Percentiles rank a stretch among this genome's conserved stretches.
Evolutionary conservation across 805 yeast genomes (phyloP).

Genomic region (Candida bentonensis): DNA sequence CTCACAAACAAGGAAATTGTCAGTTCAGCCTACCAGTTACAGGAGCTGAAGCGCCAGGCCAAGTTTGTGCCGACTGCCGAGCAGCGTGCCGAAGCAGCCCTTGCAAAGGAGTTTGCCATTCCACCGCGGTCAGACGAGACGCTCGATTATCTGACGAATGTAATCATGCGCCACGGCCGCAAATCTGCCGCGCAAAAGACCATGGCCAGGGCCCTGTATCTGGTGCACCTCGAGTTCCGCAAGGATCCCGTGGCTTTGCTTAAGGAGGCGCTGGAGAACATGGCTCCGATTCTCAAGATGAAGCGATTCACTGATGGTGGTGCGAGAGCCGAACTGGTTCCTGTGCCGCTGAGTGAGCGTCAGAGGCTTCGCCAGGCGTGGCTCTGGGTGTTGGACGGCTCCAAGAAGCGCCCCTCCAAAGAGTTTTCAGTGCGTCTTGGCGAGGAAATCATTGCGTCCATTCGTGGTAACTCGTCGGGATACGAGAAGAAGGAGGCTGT

Average conservation of each 20-base stretch:
- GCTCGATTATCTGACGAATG: conserved; percentile 62
- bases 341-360: conserved; percentile 67
- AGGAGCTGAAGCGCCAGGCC: conserved; percentile 4
- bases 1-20: conserved; percentile 2
- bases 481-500: conserved; percentile 70
- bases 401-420: conserved; percentile 61
- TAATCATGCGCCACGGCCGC: conserved; percentile 87
- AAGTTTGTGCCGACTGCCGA: conserved; percentile 36
- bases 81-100: conserved; percentile 46
- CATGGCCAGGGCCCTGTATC: conserved; percentile 64
- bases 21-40: conserved; percentile 10
- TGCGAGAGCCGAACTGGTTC: conserved; percentile 70
- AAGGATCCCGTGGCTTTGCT: conserved; percentile 68
- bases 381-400: conserved; percentile 79
- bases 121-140: conserved; percentile 59
- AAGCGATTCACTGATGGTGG: conserved; percentile 70
- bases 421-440: conserved; percentile 80
- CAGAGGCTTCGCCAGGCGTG: conserved; percentile 82
- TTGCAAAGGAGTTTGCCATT: conserved; percentile 35
- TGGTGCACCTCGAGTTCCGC: conserved; percentile 59
- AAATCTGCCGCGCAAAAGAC: conserved; percentile 65
- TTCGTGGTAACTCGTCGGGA: conserved; percentile 65
- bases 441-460: conserved; percentile 73
- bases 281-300: conserved; percentile 75
- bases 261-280: conserved; percentile 57